Percentiles rank a stretch among this genome's conserved stretches.
Evolutionary conservation across 78 protist genomes (phyloP).

Genomic region (slime mould (Dictyostelium discoideum)): DNA sequence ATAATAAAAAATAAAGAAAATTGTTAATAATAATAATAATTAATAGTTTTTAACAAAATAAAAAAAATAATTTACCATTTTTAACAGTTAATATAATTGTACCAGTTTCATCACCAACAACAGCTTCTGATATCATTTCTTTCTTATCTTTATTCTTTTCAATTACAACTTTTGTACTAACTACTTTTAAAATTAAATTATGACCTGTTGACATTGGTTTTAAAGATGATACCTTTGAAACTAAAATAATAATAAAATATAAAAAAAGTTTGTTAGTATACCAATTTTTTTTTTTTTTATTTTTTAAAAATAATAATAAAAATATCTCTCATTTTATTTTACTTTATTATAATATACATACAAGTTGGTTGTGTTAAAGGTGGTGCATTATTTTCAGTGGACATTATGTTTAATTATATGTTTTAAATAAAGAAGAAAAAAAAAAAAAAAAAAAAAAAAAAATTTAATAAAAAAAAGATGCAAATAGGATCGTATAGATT

Average conservation of each 20-base stretch:
- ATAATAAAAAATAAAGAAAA: not conserved
- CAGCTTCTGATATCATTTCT: constrained; percentile 72
- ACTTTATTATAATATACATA: not conserved
- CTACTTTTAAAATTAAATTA: constrained; percentile 61
- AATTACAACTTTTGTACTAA: constrained; percentile 58
- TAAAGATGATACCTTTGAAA: constrained; percentile 39
- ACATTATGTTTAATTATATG: too few relatives aligned
- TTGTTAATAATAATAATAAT: not conserved
- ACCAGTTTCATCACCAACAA: constrained; percentile 85
- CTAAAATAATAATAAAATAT: not conserved
- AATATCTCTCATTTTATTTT: not conserved
- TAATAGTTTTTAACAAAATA: not conserved
- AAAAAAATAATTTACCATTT: constrained; percentile 41
- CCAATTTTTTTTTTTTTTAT: not conserved
- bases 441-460: too few relatives aligned
- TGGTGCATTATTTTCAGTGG: not conserved
- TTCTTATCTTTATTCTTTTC: constrained; percentile 68
- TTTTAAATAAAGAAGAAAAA: too few relatives aligned
- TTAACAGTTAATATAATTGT: constrained; percentile 71
- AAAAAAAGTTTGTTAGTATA: not conserved
- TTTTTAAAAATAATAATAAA: not conserved
- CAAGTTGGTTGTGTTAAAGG: not conserved
- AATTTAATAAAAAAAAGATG: too few relatives aligned
- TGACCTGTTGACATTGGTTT: constrained; percentile 61
- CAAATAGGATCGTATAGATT: not conserved